phyloP scores from a whole-genome alignment of 768 basidiomycete species.

The Roridomyces roridus region DNA sequence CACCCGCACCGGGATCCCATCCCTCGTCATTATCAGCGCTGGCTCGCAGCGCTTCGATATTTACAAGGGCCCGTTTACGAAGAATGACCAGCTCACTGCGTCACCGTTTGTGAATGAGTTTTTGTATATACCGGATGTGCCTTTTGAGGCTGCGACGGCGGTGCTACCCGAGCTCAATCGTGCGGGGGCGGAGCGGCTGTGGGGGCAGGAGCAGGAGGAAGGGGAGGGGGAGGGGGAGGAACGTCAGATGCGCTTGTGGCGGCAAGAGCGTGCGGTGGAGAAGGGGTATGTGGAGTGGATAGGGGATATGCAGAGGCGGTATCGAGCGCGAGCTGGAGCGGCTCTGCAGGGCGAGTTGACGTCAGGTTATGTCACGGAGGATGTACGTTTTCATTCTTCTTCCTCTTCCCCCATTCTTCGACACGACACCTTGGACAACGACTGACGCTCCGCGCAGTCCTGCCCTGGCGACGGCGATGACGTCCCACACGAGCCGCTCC shows the following conservation, averaged over 20 bases:
- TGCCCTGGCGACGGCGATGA: conserved; percentile 31
- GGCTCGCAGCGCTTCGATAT: conserved; percentile 55
- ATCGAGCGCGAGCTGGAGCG: conserved; percentile 27
- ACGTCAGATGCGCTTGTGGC: conserved; percentile 4
- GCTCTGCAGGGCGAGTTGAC: conserved; percentile 40
- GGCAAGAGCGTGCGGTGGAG: conserved; percentile 44
- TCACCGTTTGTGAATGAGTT: conserved; percentile 59
- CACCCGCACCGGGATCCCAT: conserved; percentile 47
- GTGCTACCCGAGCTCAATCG: conserved; percentile 42
- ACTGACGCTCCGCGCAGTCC: conserved; percentile 30
- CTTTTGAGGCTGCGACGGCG: conserved; percentile 42
- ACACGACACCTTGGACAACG: too few species aligned
- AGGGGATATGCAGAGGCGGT: conserved; percentile 41
- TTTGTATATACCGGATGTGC: conserved; percentile 51
- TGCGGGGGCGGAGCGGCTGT: conserved; percentile 19
- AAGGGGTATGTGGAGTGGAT: conserved; percentile 45
- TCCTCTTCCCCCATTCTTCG: neutral
- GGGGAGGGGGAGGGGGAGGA: conserved; percentile 9
- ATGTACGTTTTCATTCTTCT: conserved; percentile 28
- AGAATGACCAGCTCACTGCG: conserved; percentile 65
- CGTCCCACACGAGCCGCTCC: conserved; percentile 24
- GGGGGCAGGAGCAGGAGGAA: conserved; percentile 5
- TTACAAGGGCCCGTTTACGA: conserved; percentile 58
- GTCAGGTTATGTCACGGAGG: conserved; percentile 59
- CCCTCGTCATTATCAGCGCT: conserved; percentile 52